Base-by-base conservation (phyloP, 1,284 basidiomycete species). In the Moesziomyces parantarcticus region DNA sequence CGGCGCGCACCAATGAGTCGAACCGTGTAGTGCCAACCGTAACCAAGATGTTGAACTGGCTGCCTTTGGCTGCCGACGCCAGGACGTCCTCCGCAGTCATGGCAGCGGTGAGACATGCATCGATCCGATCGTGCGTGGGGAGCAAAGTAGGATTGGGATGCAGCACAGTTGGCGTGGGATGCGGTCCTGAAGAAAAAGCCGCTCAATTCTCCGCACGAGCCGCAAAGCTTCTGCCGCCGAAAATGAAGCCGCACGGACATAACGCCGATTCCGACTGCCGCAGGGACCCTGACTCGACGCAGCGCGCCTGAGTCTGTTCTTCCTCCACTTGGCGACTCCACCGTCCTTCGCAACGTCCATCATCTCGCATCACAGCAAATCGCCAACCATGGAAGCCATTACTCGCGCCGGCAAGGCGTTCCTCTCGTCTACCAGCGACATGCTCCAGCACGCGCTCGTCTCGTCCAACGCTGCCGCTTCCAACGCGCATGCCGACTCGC, bases 1-100 rank as follows among this genome's bases (percentile, higher is more conserved):
- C 69, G 22, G 63, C 54, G 2, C 63, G 40, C 49, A 79, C 69
- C 8, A 81, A 67, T 10, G 69, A 66, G 54, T 79, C 78, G 58
- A 79, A 81, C 5, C 62, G 52, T 0, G 79, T 81, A 5, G 74
- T 79, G 10, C 79, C 79, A 0, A 81, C 79, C 3, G 78, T 77
- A 22, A 77, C 76, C 20, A 81, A 72, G 56, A 81, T 58, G 32
- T 46, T 44, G 3, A 74, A 34, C 22, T 22, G 25, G 22, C 7
- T n/a, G 10, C 8, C 18, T 1, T 48, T 25, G 13, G 34, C 10
- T 39, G 44, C 8, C 11, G 14, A 14, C n/a, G 42, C n/a, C 5
- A 23, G n/a, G 22, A 20, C n/a, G 25, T 34, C 18, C 32, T 14
- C 50, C 5, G 40, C 42, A 21, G 32, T 48, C 60, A 64, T 69